Evolutionary conservation across 2,329 filamentous ascomycete genomes (phyloP), one percentile per base, ranked within the genome.

Genomic region (Thelonectria blattea): DNA sequence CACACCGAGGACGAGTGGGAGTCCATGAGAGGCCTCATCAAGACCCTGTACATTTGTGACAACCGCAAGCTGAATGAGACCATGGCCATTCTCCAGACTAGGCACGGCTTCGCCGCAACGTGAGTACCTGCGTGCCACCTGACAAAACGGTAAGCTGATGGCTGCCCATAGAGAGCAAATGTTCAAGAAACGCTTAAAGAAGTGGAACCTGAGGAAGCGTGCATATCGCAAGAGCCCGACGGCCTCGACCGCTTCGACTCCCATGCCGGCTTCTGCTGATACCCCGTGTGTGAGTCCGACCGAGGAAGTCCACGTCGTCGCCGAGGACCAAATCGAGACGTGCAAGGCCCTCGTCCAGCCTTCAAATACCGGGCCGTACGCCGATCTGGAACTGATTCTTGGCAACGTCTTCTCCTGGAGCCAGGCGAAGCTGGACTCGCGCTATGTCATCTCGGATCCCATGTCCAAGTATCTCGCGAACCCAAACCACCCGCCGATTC

Each of bases 171-270:
- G 75, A 54, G 74, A 76, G 57, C 74, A 77, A 68, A 77, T 77
- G 74, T 77, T 76, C 55, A 77, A 77, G 58, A 77, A 77, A 62
- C 70, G 75, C 32, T 64, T 77, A 46, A 75, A 74, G 64, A 77
- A 76, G 62, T 77, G 75, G 75, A 73, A 75, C 51, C 60, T 77
- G 20, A 72, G 75, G 53, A 77, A 77, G 56, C 70, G 74, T 39
- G 67, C 68, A 54, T 76, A 77, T 62, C 70, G 74, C 46, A 75
- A 72, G 62, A 68, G 69, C 32, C 63, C 62, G 43, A 37, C 61
- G 11, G 63, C 54, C 24, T 66, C 68, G 27, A 57, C 57, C 12
- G 62, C 63, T 57, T 68, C 69, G 10, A 69, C 68, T 24, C 65
- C 69, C n/a, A 24, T 53, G 51, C 57, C 53, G 34, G 46, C 55